Evolutionary conservation across 352 stramenopile genomes (phyloP).

Genomic region (Globisporangium nodosum): DNA sequence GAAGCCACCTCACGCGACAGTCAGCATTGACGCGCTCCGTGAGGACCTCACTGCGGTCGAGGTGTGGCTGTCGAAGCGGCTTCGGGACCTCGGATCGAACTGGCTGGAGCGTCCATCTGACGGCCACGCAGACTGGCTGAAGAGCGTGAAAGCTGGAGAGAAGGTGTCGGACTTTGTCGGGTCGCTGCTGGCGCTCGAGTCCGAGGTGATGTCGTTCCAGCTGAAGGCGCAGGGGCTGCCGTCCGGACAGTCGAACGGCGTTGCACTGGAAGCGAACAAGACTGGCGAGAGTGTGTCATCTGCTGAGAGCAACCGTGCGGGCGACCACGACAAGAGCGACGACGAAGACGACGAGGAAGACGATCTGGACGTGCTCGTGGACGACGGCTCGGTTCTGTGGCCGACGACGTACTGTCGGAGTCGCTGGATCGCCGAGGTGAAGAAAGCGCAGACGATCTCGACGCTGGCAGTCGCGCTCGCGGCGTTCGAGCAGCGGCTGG

Average conservation of each 20-base stretch:
- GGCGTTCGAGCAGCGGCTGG: conserved; percentile 63
- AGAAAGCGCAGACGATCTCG: conserved; percentile 38
- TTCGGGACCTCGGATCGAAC: conserved; percentile 54
- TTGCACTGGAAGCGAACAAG: neutral
- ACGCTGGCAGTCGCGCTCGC: conserved; percentile 53
- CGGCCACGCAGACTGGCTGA: conserved; percentile 42
- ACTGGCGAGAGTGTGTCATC: neutral
- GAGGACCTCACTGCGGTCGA: conserved; percentile 55
- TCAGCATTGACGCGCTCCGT: conserved; percentile 44
- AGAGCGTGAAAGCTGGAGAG: conserved; percentile 27
- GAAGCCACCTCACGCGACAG: conserved; percentile 35
- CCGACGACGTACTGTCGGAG: conserved; percentile 61
- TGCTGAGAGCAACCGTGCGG: neutral
- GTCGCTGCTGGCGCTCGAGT: conserved; percentile 54
- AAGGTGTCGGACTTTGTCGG: conserved; percentile 32
- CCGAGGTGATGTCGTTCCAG: conserved; percentile 55
- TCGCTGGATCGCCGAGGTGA: conserved; percentile 67
- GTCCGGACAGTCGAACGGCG: neutral
- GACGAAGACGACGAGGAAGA: conserved; percentile 80
- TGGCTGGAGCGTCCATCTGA: conserved; percentile 45
- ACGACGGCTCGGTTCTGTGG: conserved; percentile 68
- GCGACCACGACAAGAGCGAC: conserved; percentile 59
- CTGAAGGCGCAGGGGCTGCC: conserved; percentile 19
- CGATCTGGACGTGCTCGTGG: conserved; percentile 43
- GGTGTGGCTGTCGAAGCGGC: conserved; percentile 50